Percentiles rank a stretch among this genome's conserved stretches.
These are phyloP conservation scores for Epichloe gansuensis DNA, from an alignment of 2,329 filamentous ascomycete genomes.

Conservation along the genomic window DNA sequence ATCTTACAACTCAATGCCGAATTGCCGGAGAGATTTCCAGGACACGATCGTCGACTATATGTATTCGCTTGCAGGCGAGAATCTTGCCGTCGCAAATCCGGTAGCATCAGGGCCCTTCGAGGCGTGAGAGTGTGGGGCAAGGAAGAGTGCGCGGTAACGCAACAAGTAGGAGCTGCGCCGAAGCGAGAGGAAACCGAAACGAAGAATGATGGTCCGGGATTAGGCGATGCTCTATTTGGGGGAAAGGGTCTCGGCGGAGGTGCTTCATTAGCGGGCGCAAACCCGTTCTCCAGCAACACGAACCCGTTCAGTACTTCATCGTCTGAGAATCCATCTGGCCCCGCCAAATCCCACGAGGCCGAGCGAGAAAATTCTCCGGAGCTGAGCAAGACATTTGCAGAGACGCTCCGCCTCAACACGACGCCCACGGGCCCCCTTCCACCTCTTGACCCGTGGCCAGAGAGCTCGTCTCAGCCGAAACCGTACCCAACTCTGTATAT, in stretches of 20 bases:
- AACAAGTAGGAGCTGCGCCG: slow-evolving; percentile 19
- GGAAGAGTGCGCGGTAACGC: slow-evolving; percentile 19
- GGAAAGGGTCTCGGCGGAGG: slow-evolving; percentile 34
- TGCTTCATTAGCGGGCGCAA: slow-evolving; percentile 24
- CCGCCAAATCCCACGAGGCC: slow-evolving; percentile 16
- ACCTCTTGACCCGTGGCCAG: slow-evolving; percentile 63
- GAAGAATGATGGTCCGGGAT: slow-evolving; percentile 24
- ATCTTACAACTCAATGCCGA: slow-evolving; percentile 87
- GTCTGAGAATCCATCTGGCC: slow-evolving; percentile 18
- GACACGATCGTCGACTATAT: slow-evolving; percentile 79
- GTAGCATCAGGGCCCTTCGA: slow-evolving; percentile 65
- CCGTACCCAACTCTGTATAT: slow-evolving; percentile 69
- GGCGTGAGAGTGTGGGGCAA: slow-evolving; percentile 46
- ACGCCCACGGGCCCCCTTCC: slow-evolving; percentile 20
- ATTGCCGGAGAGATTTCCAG: slow-evolving; percentile 72
- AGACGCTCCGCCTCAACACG: slow-evolving; percentile 63
- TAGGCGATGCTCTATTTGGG: slow-evolving; percentile 62
- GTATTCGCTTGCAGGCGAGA: slow-evolving; percentile 71
- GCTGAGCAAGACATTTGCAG: slow-evolving; percentile 53
- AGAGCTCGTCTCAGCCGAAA: slow-evolving; percentile 46
- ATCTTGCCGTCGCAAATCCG: slow-evolving; percentile 67
- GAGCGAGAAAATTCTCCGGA: slow-evolving; percentile 14
- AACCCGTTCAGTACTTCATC: slow-evolving; percentile 26
- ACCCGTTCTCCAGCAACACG: slow-evolving; percentile 45
- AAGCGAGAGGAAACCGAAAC: slow-evolving; percentile 22